These are phyloP conservation scores for Phytopythium montanum DNA, from an alignment of 352 stramenopile genomes.

Conservation along the genomic window DNA sequence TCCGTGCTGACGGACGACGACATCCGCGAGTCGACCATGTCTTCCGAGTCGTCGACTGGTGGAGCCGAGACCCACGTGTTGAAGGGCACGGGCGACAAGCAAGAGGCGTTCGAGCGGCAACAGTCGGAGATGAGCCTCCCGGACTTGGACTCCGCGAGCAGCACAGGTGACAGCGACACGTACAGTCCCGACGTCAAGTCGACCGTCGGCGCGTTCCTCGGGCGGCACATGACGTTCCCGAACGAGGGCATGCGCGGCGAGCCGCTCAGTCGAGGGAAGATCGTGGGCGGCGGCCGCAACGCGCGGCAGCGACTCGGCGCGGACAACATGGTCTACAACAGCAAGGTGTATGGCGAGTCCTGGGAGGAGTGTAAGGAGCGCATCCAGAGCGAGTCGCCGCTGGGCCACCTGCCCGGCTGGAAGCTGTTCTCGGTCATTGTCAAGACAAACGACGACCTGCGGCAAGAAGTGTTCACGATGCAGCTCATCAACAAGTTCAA, in stretches of 20 bases:
- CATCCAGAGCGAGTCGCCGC: slow-evolving; percentile 66
- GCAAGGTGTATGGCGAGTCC: slow-evolving; percentile 74
- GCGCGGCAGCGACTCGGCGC: slow-evolving; percentile 25
- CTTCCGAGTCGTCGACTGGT: slow-evolving; percentile 19
- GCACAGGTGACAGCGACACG: slow-evolving; percentile 6
- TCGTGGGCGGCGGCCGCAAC: slow-evolving; percentile 11
- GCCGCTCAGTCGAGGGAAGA: slow-evolving; percentile 11
- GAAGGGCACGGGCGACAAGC: slow-evolving; percentile 11
- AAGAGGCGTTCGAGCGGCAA: background rate
- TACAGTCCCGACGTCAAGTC: slow-evolving; percentile 8
- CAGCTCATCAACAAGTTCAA: slow-evolving; percentile 95
- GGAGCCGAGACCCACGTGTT: slow-evolving; percentile 17
- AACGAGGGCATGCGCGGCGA: slow-evolving; percentile 2
- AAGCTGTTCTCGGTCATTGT: slow-evolving; percentile 94
- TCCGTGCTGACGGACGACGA: slow-evolving; percentile 7
- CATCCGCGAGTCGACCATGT: slow-evolving; percentile 27
- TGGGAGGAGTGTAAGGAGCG: slow-evolving; percentile 60
- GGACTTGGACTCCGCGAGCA: slow-evolving; percentile 11
- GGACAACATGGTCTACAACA: slow-evolving; percentile 76
- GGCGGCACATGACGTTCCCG: slow-evolving; percentile 24
- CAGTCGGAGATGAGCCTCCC: slow-evolving; percentile 25
- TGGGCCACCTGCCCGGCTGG: slow-evolving; percentile 82
- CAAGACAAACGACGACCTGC: slow-evolving; percentile 97
- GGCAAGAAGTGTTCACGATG: slow-evolving; percentile 97
- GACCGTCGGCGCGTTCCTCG: slow-evolving; percentile 6